These are phyloP conservation scores for Bolboschoenus planiculmis DNA, from an alignment of 176 grass and related monocot genomes.

Conservation along the genomic window DNA sequence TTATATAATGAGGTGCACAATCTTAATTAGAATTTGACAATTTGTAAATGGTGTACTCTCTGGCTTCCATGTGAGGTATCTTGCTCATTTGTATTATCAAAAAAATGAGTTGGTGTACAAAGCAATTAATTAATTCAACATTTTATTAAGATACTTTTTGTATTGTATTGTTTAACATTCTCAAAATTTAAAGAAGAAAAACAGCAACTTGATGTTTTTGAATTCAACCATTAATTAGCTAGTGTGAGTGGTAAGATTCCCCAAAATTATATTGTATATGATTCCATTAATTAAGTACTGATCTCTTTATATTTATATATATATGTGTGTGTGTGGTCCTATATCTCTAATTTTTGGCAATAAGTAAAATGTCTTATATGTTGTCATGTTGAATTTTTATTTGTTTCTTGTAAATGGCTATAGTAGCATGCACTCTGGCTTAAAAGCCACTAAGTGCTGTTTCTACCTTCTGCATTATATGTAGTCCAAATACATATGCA, in stretches of 20 bases:
- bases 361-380: not conserved
- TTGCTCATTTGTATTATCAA: not conserved
- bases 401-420: not conserved
- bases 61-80: constrained; percentile 22
- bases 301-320: not conserved
- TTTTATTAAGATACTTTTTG: constrained; percentile 8
- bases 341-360: not conserved
- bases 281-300: not conserved
- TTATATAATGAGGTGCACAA: constrained; percentile 13
- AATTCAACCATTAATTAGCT: not conserved
- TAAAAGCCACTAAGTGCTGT: too few relatives aligned
- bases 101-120: constrained; percentile 6
- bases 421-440: not conserved
- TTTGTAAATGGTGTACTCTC: not conserved
- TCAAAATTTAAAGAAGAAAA: constrained; percentile 9
- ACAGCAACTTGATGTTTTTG: constrained; percentile 1
- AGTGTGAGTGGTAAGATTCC: not conserved
- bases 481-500: too few relatives aligned
- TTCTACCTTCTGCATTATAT: too few relatives aligned
- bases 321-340: not conserved
- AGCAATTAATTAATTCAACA: constrained; percentile 3
- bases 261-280: not conserved
- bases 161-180: not conserved
- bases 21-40: constrained; percentile 2
- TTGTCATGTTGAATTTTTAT: too few relatives aligned